phyloP scores from a whole-genome alignment of 176 grass and related monocot species.

The Zoysia pacifica region DNA sequence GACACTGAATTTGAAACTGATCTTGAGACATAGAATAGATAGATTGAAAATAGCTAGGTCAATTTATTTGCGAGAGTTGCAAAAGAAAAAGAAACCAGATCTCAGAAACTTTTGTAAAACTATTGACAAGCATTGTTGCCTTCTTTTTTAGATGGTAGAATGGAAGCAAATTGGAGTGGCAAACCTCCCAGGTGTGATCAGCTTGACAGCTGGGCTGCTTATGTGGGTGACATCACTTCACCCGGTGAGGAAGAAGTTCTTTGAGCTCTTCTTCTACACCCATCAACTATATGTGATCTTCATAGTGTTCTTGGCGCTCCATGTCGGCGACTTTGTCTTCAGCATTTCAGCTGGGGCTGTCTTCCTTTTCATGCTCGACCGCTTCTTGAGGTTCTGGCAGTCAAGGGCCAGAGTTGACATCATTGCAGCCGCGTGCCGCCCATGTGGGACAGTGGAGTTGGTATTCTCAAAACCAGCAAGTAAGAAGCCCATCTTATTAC shows the following conservation, averaged over 20 bases:
- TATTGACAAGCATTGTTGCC: slow-evolving; percentile 15
- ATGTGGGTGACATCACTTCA: slow-evolving; percentile 96
- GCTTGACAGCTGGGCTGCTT: slow-evolving; percentile 78
- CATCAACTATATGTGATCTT: slow-evolving; percentile 97
- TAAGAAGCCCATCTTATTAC: slow-evolving; percentile 35
- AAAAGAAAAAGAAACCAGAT: neutral
- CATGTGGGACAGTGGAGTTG: slow-evolving; percentile 84
- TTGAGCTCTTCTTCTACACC: slow-evolving; percentile 99
- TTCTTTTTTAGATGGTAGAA: slow-evolving; percentile 54
- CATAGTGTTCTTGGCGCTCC: slow-evolving; percentile 76
- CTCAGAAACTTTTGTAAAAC: neutral
- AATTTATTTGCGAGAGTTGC: neutral
- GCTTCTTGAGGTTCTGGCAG: slow-evolving; percentile 90
- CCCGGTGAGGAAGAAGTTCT: slow-evolving; percentile 81
- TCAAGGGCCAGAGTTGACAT: slow-evolving; percentile 83
- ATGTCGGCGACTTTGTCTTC: slow-evolving; percentile 84
- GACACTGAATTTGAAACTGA: neutral
- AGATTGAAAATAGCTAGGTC: neutral
- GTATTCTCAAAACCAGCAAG: slow-evolving; percentile 88
- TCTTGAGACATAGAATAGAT: slow-evolving; percentile 7
- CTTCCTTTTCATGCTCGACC: slow-evolving; percentile 93
- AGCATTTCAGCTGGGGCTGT: slow-evolving; percentile 68
- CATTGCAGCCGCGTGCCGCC: slow-evolving; percentile 65
- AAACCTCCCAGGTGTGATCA: slow-evolving; percentile 90
- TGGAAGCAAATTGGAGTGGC: slow-evolving; percentile 86